These are phyloP conservation scores for Penicillium sp. DNA, from an alignment of 2,329 filamentous ascomycete species.

Conservation along the genomic window DNA sequence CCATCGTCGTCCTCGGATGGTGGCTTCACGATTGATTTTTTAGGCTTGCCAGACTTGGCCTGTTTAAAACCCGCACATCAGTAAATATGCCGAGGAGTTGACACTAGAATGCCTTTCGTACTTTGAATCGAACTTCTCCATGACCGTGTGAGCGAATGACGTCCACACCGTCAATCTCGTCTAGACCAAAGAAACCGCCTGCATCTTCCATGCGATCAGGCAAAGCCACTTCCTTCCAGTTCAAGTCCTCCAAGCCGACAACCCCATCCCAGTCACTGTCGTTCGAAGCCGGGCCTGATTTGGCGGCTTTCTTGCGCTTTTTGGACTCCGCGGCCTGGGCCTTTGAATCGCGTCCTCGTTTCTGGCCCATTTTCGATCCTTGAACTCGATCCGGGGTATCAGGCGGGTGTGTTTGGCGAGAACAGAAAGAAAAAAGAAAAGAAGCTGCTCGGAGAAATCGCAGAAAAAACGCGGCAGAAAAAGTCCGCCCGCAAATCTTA, in stretches of 20 bases:
- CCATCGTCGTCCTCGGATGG: slow-evolving; percentile 35
- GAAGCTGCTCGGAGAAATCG: slow-evolving; percentile 15
- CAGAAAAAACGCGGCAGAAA: slow-evolving; percentile 39
- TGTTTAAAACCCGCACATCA: slow-evolving; percentile 10
- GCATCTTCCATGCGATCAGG: slow-evolving; percentile 79
- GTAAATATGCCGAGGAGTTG: neutral
- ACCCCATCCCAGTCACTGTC: slow-evolving; percentile 25
- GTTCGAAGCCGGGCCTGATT: slow-evolving; percentile 11
- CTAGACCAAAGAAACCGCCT: slow-evolving; percentile 88
- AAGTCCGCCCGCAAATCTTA: slow-evolving; percentile 32
- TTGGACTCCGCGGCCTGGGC: slow-evolving; percentile 26
- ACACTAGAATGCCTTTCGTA: slow-evolving; percentile 15
- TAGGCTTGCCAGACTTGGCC: slow-evolving; percentile 33
- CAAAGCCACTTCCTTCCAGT: slow-evolving; percentile 61
- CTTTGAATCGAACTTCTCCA: slow-evolving; percentile 44
- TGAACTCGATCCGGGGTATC: neutral
- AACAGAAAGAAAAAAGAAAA: slow-evolving; percentile 3
- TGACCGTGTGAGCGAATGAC: slow-evolving; percentile 63
- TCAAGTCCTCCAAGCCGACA: slow-evolving; percentile 49
- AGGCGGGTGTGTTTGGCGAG: slow-evolving; percentile 1
- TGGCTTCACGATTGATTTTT: slow-evolving; percentile 31
- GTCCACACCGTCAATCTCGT: slow-evolving; percentile 88
- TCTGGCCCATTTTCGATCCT: slow-evolving; percentile 32
- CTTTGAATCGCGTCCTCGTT: slow-evolving; percentile 34
- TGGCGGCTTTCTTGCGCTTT: slow-evolving; percentile 34